Evolutionary conservation across 192 early-diverging fungal genomes (phyloP), one percentile per base, ranked within the genome.

Genomic region (Entophlyctis helioformis): DNA sequence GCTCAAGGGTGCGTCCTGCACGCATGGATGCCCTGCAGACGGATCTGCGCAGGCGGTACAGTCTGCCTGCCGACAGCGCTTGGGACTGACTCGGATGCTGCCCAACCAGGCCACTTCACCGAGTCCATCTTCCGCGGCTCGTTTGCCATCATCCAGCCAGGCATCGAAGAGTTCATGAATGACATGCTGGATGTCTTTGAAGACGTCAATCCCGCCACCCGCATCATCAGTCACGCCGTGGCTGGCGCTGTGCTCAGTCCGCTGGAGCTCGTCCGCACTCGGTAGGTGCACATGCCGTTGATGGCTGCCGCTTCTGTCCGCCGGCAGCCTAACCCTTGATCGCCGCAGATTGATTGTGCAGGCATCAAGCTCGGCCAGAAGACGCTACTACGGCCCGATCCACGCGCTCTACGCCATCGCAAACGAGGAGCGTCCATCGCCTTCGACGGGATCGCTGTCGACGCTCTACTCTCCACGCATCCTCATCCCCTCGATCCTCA

Each of bases 151-250:
- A 42, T 88, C 24, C 89, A 92, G 51, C 91, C 92, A 15, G 76
- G 81, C 9, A 54, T 95, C 32, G 93, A 97, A 53, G 86, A 85
- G 12, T 55, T 67, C 16, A 51, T 96, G 36, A 95, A 96, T 62
- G 95, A 96, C 51, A 64, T 76, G 18, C 86, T 95, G 42, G 88
- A 80, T 44, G 70, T 94, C n/a, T 87, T 85, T 50, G 95, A 95
- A 42, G 87, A 88, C 51, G 75, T 70, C 36, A 78, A 74, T 59
- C 85, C 84, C 31, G 64, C 74, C 10, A 95, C 95, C 1, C 52
- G 83, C 36, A 72, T 92, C 1, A 58, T 70, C 1, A 85, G 84
- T 12, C 75, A 84, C 57, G 57, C 85, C 0, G 51, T 86, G 19
- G 79, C 85, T 4, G 91, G 91, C 6, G 66, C 82, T 44, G 28